Conservation (phyloP, 805 yeast species). For the Nakazawaea siamensis region DNA sequence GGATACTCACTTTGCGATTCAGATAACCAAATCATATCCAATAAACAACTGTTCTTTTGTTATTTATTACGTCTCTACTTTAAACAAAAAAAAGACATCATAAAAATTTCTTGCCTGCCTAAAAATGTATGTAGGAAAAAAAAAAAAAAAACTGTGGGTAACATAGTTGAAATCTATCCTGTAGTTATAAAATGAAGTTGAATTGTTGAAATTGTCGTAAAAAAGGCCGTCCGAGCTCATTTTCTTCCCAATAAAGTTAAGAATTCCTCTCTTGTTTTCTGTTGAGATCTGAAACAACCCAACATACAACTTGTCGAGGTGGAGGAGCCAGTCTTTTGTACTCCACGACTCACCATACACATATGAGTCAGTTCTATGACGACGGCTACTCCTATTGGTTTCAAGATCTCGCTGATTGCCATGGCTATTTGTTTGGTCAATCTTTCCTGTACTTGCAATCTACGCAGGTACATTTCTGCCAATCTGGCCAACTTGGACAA, state of each 20-base stretch:
- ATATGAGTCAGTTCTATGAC: conserved; percentile 96
- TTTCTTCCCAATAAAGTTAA: conserved; percentile 68
- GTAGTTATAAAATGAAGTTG: no score
- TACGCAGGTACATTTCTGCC: conserved; percentile 94
- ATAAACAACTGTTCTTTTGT: no score
- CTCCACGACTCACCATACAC: conserved; percentile 99
- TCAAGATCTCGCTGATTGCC: conserved; percentile 84
- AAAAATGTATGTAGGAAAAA: no score
- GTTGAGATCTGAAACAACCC: conserved; percentile 90
- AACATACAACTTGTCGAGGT: conserved; percentile 96
- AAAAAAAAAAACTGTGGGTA: no score
- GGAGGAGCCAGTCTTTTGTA: conserved; percentile 88
- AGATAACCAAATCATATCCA: conserved; percentile 74
- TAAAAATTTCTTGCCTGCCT: no score
- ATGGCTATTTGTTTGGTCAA: conserved; percentile 95
- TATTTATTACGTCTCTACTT: no score
- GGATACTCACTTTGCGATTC: conserved; percentile 64
- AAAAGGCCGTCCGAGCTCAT: no score
- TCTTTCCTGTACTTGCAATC: conserved; percentile 97
- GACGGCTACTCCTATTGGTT: conserved; percentile 96
- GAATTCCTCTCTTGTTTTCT: conserved; percentile 95
- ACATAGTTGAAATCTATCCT: no score
- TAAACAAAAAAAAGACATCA: no score
- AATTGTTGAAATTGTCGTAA: no score
- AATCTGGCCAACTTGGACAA: conserved; percentile 87